Conservation (phyloP, 768 basidiomycete genomes). For the Mycena sanguinolenta region DNA sequence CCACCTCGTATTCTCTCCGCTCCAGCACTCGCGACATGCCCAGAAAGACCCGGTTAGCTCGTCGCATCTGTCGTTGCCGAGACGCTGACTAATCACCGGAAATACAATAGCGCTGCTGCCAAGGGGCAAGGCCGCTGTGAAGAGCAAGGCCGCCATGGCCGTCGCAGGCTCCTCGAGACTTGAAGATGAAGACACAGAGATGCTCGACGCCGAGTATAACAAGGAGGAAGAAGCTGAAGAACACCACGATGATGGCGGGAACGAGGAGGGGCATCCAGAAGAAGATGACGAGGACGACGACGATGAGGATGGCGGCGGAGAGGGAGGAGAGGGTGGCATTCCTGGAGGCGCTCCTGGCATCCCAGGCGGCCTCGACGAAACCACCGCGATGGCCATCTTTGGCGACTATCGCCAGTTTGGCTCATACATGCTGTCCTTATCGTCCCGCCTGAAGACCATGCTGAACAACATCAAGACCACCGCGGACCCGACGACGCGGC, state of each 20-base stretch:
- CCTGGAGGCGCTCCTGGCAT: constrained; percentile 56
- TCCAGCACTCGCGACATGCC: constrained; percentile 77
- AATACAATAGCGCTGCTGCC: constrained; percentile 48
- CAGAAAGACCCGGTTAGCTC: constrained; percentile 75
- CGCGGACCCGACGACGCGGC: constrained; percentile 87
- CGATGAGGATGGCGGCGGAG: constrained; percentile 52
- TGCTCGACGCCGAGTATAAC: constrained; percentile 76
- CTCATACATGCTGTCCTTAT: constrained; percentile 93
- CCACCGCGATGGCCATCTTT: constrained; percentile 83
- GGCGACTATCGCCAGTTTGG: constrained; percentile 91
- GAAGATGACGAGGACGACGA: constrained; percentile 64
- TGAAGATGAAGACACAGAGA: constrained; percentile 82
- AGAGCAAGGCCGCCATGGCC: constrained; percentile 66
- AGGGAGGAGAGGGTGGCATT: constrained; percentile 47
- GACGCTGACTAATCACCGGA: constrained; percentile 31
- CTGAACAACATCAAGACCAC: constrained; percentile 88
- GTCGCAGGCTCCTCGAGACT: constrained; percentile 73
- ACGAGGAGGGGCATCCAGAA: constrained; percentile 60
- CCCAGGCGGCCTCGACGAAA: constrained; percentile 73
- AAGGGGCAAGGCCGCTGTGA: constrained; percentile 74
- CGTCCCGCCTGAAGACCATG: constrained; percentile 90
- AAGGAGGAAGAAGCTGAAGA: constrained; percentile 62
- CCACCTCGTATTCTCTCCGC: constrained; percentile 76
- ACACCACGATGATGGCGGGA: constrained; percentile 51
- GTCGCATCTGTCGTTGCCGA: constrained; percentile 21